These are phyloP conservation scores for Teratosphaeria nubilosa DNA, from an alignment of 2,329 filamentous ascomycete species.

Conservation along the genomic window DNA sequence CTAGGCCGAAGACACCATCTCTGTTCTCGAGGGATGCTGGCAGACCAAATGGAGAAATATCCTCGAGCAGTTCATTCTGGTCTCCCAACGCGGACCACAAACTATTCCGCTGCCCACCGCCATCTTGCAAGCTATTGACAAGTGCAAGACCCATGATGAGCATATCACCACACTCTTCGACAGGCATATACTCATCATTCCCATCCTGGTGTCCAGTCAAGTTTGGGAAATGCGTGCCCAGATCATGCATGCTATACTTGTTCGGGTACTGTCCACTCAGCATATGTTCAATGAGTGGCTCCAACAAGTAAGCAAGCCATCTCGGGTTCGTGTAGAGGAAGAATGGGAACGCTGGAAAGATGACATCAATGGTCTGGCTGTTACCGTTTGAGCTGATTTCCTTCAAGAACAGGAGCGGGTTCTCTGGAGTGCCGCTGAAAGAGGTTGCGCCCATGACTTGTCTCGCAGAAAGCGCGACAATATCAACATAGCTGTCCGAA, in stretches of 20 bases:
- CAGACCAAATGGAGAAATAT: slow-evolving; percentile 39
- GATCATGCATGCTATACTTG: slow-evolving; percentile 67
- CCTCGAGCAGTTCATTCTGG: slow-evolving; percentile 5
- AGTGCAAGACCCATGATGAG: slow-evolving; percentile 55
- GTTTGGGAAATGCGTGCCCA: slow-evolving; percentile 64
- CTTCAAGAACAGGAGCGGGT: slow-evolving; percentile 68
- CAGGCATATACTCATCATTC: slow-evolving; percentile 63
- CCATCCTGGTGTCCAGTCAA: slow-evolving; percentile 64
- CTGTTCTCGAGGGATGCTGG: slow-evolving; percentile 35
- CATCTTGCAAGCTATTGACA: slow-evolving; percentile 59
- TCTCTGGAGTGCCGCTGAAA: slow-evolving; percentile 56
- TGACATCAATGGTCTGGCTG: slow-evolving; percentile 68
- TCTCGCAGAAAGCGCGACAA: slow-evolving; percentile 56
- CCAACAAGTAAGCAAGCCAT: slow-evolving; percentile 69
- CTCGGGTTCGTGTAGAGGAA: slow-evolving; percentile 76
- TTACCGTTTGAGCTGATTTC: slow-evolving; percentile 74
- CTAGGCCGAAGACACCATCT: slow-evolving; percentile 48
- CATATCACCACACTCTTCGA: slow-evolving; percentile 74
- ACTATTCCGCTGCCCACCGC: slow-evolving; percentile 47
- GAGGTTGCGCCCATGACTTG: slow-evolving; percentile 65
- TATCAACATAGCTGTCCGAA: slow-evolving; percentile 45
- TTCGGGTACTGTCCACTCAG: slow-evolving; percentile 77
- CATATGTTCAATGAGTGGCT: slow-evolving; percentile 73
- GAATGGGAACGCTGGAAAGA: slow-evolving; percentile 78
- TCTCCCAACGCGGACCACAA: slow-evolving; percentile 43